phyloP scores from a whole-genome alignment of 2,329 filamentous ascomycete species.

The Cladophialophora carrionii region DNA sequence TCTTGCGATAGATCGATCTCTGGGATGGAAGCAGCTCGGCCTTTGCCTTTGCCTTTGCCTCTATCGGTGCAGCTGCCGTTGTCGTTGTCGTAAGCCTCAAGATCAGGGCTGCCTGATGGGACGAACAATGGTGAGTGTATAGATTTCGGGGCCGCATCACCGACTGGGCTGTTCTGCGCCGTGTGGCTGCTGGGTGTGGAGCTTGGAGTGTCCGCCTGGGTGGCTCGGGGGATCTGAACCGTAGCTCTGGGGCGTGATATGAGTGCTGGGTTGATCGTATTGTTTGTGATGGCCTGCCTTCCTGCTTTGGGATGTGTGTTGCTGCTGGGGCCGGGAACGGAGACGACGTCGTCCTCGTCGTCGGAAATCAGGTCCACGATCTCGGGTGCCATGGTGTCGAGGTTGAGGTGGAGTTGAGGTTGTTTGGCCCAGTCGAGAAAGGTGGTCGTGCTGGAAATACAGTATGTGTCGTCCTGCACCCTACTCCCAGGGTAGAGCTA shows the following conservation, averaged over 20 bases:
- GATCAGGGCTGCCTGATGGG: neutral
- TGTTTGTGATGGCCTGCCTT: neutral
- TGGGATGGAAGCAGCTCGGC: conserved; percentile 11
- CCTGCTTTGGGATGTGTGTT: neutral
- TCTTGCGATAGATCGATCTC: conserved; percentile 25
- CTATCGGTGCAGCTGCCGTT: neutral
- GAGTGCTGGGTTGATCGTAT: neutral
- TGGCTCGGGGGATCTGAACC: neutral
- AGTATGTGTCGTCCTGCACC: neutral
- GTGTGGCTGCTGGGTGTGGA: conserved; percentile 11
- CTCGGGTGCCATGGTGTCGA: conserved; percentile 9
- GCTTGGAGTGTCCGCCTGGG: neutral
- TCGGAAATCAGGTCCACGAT: conserved; percentile 17
- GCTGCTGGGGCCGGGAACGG: neutral
- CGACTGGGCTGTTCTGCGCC: conserved; percentile 4
- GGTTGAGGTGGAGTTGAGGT: neutral
- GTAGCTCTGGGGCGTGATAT: neutral
- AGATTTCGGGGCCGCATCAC: neutral
- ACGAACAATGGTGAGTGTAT: neutral
- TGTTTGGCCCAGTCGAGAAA: neutral
- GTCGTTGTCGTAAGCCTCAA: neutral
- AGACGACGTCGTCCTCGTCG: conserved; percentile 9
- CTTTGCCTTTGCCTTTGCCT: conserved; percentile 17
- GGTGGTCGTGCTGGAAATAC: neutral
- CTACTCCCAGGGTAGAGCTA: neutral